A percentile compares a stretch with the other conserved stretches of the same genome.
phyloP scores from a whole-genome alignment of 306 rosid genomes.

The Cicer judaicum region DNA sequence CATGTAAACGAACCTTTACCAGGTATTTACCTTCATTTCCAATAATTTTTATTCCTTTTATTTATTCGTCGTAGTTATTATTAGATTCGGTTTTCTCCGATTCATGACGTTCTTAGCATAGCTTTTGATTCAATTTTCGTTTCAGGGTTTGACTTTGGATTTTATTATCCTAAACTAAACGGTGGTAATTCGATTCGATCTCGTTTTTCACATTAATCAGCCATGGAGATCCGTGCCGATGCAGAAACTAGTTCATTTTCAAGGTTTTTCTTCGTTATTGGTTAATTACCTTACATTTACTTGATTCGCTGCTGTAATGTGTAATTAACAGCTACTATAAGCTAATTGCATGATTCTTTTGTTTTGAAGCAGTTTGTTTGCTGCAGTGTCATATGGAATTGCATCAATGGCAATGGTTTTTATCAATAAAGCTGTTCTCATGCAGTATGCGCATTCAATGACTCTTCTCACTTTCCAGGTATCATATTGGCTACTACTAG shows the following conservation, averaged over 20 bases:
- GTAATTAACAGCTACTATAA: not conserved
- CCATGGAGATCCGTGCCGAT: conserved; percentile 73
- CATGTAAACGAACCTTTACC: conserved; percentile 35
- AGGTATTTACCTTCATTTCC: not conserved
- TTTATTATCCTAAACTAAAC: not conserved
- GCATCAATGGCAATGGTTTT: conserved; percentile 98
- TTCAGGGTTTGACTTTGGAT: conserved; percentile 28
- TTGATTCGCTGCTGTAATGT: not conserved
- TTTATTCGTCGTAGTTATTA: not conserved
- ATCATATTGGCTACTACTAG: not conserved
- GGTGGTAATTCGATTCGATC: conserved; percentile 40
- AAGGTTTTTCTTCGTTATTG: conserved; percentile 52
- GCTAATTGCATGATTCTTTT: conserved; percentile 18
- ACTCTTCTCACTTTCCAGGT: conserved; percentile 96
- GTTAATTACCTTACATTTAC: not conserved
- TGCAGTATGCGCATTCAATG: conserved; percentile 87
- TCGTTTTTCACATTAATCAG: conserved; percentile 1
- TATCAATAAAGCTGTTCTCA: conserved; percentile 90
- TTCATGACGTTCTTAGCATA: not conserved
- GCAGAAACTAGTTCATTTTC: conserved; percentile 51
- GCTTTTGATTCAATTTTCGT: conserved; percentile 19
- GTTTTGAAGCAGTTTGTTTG: conserved; percentile 62
- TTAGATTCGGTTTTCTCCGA: conserved; percentile 6
- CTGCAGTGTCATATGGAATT: conserved; percentile 87
- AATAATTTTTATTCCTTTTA: not conserved